A percentile compares a stretch with the other conserved stretches of the same genome.
phyloP scores from a whole-genome alignment of 257 asterid genomes.

The Solanum sitiens region DNA sequence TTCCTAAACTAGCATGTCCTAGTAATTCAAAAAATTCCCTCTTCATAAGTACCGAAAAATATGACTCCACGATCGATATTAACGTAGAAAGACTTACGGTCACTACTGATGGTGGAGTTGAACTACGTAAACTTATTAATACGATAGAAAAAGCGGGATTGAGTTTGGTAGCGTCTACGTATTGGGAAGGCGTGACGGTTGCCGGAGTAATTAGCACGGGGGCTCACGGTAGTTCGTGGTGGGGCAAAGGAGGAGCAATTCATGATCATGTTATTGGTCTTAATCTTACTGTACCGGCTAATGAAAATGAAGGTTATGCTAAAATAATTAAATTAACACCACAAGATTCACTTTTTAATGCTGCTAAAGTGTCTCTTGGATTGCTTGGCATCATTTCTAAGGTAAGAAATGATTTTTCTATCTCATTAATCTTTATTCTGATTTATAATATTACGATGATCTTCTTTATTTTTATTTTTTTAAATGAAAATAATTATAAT shows the following conservation, averaged over 20 bases:
- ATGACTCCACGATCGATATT: conserved; percentile 20
- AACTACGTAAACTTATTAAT: conserved; percentile 46
- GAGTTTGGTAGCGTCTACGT: conserved; percentile 72
- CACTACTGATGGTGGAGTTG: conserved; percentile 67
- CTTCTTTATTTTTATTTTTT: neutral
- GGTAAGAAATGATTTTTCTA: conserved; percentile 19
- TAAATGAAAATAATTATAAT: too few relatives aligned
- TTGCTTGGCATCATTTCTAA: conserved; percentile 69
- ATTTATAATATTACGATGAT: too few relatives aligned
- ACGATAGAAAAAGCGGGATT: conserved; percentile 47
- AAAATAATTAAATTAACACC: conserved; percentile 25
- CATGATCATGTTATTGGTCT: conserved; percentile 68
- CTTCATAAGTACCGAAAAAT: conserved; percentile 65
- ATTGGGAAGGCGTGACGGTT: conserved; percentile 85
- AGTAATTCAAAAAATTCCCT: neutral
- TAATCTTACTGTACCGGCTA: conserved; percentile 38
- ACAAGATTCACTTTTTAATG: conserved; percentile 29
- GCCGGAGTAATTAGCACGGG: conserved; percentile 71
- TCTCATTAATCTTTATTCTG: neutral
- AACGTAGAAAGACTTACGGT: conserved; percentile 23
- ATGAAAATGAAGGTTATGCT: conserved; percentile 43
- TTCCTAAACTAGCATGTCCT: conserved; percentile 69
- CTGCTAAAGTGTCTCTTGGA: conserved; percentile 65
- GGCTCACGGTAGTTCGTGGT: conserved; percentile 93
- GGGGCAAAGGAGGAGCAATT: conserved; percentile 79